Evolutionary conservation across 2,329 filamentous ascomycete genomes (phyloP), one percentile per base, ranked within the genome.

Genomic region (Neonectria coccinea): DNA sequence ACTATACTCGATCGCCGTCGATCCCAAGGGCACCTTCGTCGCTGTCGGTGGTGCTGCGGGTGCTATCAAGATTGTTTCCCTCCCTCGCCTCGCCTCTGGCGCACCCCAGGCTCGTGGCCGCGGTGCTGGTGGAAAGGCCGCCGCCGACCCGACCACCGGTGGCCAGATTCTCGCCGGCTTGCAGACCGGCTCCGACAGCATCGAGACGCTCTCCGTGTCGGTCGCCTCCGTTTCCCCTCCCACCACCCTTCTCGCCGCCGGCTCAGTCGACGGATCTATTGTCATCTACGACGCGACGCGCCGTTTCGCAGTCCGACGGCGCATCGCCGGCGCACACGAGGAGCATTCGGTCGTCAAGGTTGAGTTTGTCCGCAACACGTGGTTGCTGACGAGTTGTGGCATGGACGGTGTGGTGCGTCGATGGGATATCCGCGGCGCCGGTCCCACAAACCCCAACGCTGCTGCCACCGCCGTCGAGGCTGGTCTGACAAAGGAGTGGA

Each of bases 291-390:
- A 99, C 79, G 91, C 91, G 0, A 89, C 91, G 47, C 91, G 96
- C 71, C 89, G 92, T 56, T 98, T 97, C 75, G 92, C 94, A 3
- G 88, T 97, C n/a, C 87, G 96, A 56, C 84, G 93, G 59, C 90
- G 94, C 75, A 92, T 98, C 69, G 85, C 86, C 55, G 91, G 91
- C 54, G 94, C 93, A 1, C 95, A 97, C 77, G 92, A 94, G 69
- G 92, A 93, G n/a, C 91, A 91, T 74, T 91, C 93, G 1, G 93
- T 99, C 20, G 95, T 98, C 66, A 95, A 97, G 80, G 89, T 98
- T 5, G 93, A 97, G 65, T 99, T 97, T 74, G 87, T 97, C 63
- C 83, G 84, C 75, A 77, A 80, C 69, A 76, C 74, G 68, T 95
- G 88, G 89, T 76, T 97, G 66, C 82, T 98, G 57, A 98, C 95